Conservation (phyloP, 768 basidiomycete genomes). For the Suillus occidentalis region DNA sequence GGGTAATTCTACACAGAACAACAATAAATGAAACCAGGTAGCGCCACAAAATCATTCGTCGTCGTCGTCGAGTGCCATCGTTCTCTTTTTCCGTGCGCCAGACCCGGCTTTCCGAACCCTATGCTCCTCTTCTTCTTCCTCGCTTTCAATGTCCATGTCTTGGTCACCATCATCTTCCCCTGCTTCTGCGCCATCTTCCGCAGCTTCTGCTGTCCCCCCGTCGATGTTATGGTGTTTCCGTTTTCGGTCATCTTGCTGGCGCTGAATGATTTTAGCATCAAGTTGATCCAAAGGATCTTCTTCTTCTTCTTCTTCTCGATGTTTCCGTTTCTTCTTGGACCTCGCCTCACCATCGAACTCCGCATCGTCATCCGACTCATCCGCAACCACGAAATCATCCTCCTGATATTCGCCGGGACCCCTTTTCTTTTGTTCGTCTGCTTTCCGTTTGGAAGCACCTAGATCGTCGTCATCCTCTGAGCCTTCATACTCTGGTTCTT, state of each 20-base stretch:
- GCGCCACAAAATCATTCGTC: conserved; percentile 50
- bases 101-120: conserved; percentile 58
- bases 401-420: conserved; percentile 74
- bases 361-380: conserved; percentile 68
- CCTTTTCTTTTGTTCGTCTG: conserved; percentile 44
- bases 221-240: conserved; percentile 34
- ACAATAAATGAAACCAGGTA: conserved; percentile 3
- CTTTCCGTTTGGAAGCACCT: conserved; percentile 45
- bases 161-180: conserved; percentile 36
- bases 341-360: conserved; percentile 37
- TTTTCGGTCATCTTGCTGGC: conserved; percentile 54
- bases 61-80: conserved; percentile 57
- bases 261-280: conserved; percentile 63
- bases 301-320: conserved; percentile 50
- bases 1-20: conserved; percentile 2
- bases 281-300: conserved; percentile 69
- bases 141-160: conserved; percentile 75
- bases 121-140: conserved; percentile 69
- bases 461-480: conserved; percentile 63
- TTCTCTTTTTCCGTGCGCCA: conserved; percentile 54
- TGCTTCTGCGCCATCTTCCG: conserved; percentile 24
- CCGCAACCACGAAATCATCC: conserved; percentile 84
- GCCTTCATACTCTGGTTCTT: conserved; percentile 53
- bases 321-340: conserved; percentile 38
- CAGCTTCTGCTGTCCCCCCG: conserved; percentile 14